phyloP scores from a whole-genome alignment of 306 rosid genomes.

The Ceratonia siliqua region DNA sequence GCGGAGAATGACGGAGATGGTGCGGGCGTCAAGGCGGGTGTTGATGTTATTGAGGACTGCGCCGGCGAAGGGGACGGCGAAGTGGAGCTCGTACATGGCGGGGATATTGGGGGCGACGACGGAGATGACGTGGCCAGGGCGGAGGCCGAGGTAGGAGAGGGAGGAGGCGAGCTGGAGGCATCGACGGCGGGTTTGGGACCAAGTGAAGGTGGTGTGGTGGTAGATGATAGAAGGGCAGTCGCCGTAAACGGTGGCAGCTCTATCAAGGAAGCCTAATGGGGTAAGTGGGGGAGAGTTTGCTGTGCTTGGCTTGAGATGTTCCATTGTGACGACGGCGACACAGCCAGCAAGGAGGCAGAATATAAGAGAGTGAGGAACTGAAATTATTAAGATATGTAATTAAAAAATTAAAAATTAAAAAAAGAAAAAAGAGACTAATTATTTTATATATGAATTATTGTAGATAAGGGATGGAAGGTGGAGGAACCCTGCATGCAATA shows the following conservation, averaged over 20 bases:
- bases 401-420: no score
- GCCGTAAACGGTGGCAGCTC: constrained; percentile 56
- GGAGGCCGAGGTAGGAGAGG: constrained; percentile 51
- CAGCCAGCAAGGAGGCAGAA: no score
- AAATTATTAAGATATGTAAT: no score
- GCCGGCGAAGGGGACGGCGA: constrained; percentile 77
- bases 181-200: constrained; percentile 57
- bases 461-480: no score
- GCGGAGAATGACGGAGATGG: constrained; percentile 51
- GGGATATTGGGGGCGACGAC: constrained; percentile 71
- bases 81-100: constrained; percentile 80
- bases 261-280: constrained; percentile 52
- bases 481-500: no score
- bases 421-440: no score
- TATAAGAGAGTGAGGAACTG: no score
- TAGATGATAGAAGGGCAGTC: constrained; percentile 51
- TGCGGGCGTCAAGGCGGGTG: constrained; percentile 66
- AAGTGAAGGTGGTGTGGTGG: constrained; percentile 47
- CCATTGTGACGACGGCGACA: constrained; percentile 26
- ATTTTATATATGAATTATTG: no score
- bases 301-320: constrained; percentile 40
- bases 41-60: constrained; percentile 67
- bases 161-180: constrained; percentile 64
- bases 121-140: constrained; percentile 56
- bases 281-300: constrained; percentile 60